These are phyloP conservation scores for Fusarium ramigenum DNA, from an alignment of 2,329 filamentous ascomycete genomes.

Conservation along the genomic window DNA sequence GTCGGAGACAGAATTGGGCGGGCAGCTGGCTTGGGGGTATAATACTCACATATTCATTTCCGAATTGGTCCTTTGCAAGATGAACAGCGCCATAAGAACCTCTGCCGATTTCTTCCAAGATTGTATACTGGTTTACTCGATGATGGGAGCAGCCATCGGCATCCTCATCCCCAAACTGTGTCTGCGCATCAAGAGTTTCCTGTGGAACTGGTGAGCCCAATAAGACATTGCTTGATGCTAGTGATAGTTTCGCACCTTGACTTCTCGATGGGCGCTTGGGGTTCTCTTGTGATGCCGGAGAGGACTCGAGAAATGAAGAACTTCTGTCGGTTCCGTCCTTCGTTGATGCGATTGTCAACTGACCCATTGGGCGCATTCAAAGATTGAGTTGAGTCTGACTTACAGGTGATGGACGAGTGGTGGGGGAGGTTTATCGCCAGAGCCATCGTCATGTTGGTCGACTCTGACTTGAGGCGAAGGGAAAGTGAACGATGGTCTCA, in stretches of 20 bases:
- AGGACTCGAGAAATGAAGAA: conserved; percentile 60
- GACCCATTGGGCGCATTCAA: background rate
- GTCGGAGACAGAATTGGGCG: conserved; percentile 15
- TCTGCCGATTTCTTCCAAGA: conserved; percentile 94
- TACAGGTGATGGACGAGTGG: conserved; percentile 54
- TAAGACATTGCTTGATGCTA: background rate
- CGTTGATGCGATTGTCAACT: conserved; percentile 6
- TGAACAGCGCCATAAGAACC: conserved; percentile 96
- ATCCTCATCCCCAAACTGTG: conserved; percentile 86
- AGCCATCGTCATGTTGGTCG: conserved; percentile 43
- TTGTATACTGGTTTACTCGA: conserved; percentile 93
- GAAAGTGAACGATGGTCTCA: conserved; percentile 37
- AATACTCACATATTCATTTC: conserved; percentile 84
- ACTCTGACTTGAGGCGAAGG: conserved; percentile 46
- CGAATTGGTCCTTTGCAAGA: conserved; percentile 88
- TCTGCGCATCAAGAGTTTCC: conserved; percentile 92
- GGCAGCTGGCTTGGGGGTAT: background rate
- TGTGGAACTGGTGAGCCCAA: conserved; percentile 48
- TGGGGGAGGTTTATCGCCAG: conserved; percentile 43
- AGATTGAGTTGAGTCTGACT: conserved; percentile 39
- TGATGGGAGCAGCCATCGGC: conserved; percentile 83
- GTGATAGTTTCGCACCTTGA: conserved; percentile 57
- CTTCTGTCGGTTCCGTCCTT: conserved; percentile 56
- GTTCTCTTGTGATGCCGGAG: conserved; percentile 67
- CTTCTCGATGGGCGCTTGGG: conserved; percentile 65